Percentiles rank a stretch among this genome's conserved stretches.
phyloP scores from a whole-genome alignment of 805 yeast genomes.

The Danielia reshetovae region DNA sequence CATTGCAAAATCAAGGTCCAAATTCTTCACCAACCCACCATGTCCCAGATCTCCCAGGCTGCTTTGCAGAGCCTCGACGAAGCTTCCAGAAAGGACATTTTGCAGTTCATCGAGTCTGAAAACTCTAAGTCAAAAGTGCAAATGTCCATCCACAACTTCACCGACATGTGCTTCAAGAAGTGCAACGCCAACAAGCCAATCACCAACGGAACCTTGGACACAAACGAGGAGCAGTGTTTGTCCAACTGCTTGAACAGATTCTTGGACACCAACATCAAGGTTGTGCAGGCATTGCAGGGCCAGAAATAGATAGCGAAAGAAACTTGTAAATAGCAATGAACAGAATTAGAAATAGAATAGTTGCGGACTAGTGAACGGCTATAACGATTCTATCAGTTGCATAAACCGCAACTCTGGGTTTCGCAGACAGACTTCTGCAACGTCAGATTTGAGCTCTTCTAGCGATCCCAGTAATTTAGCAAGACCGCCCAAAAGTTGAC shows the following conservation, averaged over 20 bases:
- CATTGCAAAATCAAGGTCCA: background rate
- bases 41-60: constrained; percentile 34
- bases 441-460: background rate
- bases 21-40: constrained; percentile 6
- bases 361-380: no score
- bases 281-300: constrained; percentile 56
- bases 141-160: constrained; percentile 79
- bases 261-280: constrained; percentile 80
- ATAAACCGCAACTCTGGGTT: background rate
- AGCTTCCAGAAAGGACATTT: constrained; percentile 65
- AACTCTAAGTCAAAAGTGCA: constrained; percentile 85
- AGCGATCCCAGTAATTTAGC: background rate
- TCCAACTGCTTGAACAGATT: constrained; percentile 80
- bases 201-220: constrained; percentile 45
- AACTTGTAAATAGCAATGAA: constrained; percentile 7
- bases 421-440: background rate
- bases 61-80: constrained; percentile 53
- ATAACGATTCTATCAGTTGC: no score
- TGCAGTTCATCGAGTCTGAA: constrained; percentile 75
- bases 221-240: constrained; percentile 68
- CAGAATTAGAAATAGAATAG: no score
- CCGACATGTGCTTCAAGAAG: constrained; percentile 86
- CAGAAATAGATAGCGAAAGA: constrained; percentile 16
- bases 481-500: constrained; percentile 1
- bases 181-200: constrained; percentile 54